Base-by-base conservation (phyloP, 257 asterid genomes). In the Salvia miltiorrhiza region DNA sequence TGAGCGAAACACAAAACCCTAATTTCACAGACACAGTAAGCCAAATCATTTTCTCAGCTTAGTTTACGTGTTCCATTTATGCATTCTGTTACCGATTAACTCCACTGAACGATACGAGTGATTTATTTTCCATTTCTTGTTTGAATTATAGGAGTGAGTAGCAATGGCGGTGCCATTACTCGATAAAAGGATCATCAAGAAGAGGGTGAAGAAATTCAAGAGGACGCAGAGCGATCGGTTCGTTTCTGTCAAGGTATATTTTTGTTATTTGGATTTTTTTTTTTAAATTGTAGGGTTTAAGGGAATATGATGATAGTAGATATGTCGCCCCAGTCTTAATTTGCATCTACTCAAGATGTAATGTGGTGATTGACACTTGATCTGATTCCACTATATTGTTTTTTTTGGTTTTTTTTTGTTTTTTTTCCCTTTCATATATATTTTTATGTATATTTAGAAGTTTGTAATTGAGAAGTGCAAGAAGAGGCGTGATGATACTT, bases 91-190 rank as follows among this genome's bases (percentile, higher is more conserved):
- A 4, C 37, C 4, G 35, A 20, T 58, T 21, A 28, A 7, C 35
- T 56, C 16, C 17, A 4, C 23, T 13, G 28, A 12, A 0, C 11
- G 24, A 48, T 48, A 2, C 3, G 55, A 6, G 47, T 16, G 1
- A 35, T 35, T 6, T 3, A 35, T 21, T 3, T 13, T 4, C 4
- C 1, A 4, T 12, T 12, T 63, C 3, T 73, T 49, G 30, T 47
- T 63, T 19, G 19, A 19, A 59, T 65, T 30, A 17, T 70, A 76
- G 78, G 49, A 61, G 69, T 70, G 56, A 66, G 75, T 33, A 65
- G 16, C 55, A 30, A 80, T 83, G 90, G 90, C 82, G 69, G 85
- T 85, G 32, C 86, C 88, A 26, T 74, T 85, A 49, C 79, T 85
- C 28, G 76, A 68, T 32, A 83, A 83, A 74, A 70, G 71, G 9